Evolutionary conservation across 768 basidiomycete species (phyloP).

Genomic region (Omphalotus guepiniiformis): DNA sequence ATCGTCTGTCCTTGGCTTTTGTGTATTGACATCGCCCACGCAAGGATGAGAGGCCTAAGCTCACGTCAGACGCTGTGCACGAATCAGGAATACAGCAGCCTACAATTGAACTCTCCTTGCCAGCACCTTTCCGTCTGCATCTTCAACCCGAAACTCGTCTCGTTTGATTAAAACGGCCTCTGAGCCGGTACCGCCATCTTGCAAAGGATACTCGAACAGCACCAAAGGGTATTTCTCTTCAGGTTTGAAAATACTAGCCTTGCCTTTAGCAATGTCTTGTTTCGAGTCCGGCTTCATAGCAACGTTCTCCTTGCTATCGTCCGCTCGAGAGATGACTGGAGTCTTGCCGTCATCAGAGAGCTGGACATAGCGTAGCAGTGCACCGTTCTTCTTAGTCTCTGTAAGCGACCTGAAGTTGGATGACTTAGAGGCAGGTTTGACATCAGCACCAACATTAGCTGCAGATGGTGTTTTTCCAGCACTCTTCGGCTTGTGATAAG

Average conservation of each 20-base stretch:
- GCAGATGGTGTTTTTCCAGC: background rate
- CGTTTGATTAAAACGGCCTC: conserved; percentile 46
- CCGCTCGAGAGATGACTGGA: background rate
- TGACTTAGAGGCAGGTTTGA: background rate
- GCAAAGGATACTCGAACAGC: conserved; percentile 9
- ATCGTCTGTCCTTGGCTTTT: conserved; percentile 83
- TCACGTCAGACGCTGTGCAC: background rate
- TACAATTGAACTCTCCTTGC: conserved; percentile 51
- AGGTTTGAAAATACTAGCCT: background rate
- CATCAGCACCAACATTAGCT: background rate
- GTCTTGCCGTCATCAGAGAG: conserved; percentile 7
- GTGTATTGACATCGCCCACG: conserved; percentile 85
- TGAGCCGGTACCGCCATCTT: conserved; percentile 11
- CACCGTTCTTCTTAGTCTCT: conserved; percentile 10
- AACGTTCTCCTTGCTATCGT: conserved; percentile 3
- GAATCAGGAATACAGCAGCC: background rate
- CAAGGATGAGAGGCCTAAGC: conserved; percentile 57
- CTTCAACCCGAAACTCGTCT: conserved; percentile 51
- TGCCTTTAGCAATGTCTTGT: background rate
- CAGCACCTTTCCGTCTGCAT: conserved; percentile 44
- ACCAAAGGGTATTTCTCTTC: conserved; percentile 9
- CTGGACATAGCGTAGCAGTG: conserved; percentile 6
- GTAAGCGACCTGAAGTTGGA: conserved; percentile 1
- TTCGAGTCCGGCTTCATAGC: conserved; percentile 42
- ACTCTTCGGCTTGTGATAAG: background rate